Conservation (phyloP, 1,139 yeast species). For the Protomyces gravidus region DNA sequence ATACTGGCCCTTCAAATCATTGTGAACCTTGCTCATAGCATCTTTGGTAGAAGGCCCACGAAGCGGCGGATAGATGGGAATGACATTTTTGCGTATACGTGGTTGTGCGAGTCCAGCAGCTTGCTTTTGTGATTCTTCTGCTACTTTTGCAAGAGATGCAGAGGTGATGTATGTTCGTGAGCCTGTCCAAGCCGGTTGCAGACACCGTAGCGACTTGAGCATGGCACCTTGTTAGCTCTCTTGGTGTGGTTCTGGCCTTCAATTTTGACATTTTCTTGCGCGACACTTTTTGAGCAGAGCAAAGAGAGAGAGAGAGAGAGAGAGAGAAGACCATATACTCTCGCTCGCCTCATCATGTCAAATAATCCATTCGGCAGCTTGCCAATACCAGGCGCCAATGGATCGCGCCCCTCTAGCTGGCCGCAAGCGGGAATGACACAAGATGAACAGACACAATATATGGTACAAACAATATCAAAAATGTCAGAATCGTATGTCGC, state of each 20-base stretch:
- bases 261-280: neutral
- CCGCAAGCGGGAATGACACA: slow-evolving; percentile 28
- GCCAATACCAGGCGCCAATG: slow-evolving; percentile 16
- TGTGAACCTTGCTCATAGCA: slow-evolving; percentile 2
- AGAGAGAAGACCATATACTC: neutral
- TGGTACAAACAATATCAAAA: slow-evolving; percentile 19
- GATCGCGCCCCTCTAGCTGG: neutral
- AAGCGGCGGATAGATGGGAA: slow-evolving; percentile 13
- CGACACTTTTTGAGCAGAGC: neutral
- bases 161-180: neutral
- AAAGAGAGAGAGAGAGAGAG: neutral
- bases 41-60: slow-evolving; percentile 24
- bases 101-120: neutral
- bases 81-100: slow-evolving; percentile 3
- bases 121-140: neutral
- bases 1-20: neutral
- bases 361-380: slow-evolving; percentile 23
- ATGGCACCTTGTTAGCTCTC: neutral
- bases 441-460: slow-evolving; percentile 23
- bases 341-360: slow-evolving; percentile 1
- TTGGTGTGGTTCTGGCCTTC: neutral
- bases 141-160: neutral
- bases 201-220: neutral
- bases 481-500: slow-evolving; percentile 10
- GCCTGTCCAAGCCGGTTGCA: neutral